Evolutionary conservation across 257 asterid species (phyloP).

Genomic region (Penstemon davidsonii): DNA sequence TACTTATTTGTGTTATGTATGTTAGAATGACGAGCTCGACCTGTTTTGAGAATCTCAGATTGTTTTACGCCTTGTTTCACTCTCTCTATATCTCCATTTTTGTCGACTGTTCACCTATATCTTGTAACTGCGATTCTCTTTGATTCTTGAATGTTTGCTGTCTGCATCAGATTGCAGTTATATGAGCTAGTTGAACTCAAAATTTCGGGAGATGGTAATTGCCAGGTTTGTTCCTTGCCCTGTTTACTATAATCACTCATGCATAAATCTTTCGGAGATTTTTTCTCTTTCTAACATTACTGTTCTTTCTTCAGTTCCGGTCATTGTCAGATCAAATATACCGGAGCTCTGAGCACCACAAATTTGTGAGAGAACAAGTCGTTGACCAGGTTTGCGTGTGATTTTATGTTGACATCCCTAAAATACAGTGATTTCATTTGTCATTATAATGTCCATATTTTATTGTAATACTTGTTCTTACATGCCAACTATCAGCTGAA

Average conservation of each 20-base stretch:
- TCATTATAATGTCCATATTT: not conserved
- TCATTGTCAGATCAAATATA: constrained; percentile 69
- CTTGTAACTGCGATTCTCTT: not conserved
- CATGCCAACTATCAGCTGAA: constrained; percentile 54
- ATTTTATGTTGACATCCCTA: not conserved
- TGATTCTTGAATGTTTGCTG: constrained; percentile 11
- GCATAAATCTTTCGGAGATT: not conserved
- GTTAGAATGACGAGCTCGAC: not conserved
- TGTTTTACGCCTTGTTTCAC: not conserved
- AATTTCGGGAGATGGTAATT: constrained; percentile 69
- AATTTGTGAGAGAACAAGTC: constrained; percentile 55
- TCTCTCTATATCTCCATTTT: not conserved
- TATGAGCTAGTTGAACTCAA: constrained; percentile 59
- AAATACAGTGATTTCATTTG: not conserved
- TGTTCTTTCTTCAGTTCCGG: constrained; percentile 41
- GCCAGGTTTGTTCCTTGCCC: constrained; percentile 48
- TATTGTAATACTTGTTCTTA: constrained; percentile 20
- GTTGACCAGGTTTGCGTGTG: constrained; percentile 44
- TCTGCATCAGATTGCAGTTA: constrained; percentile 45
- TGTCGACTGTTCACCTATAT: not conserved
- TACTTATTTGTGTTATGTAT: not conserved
- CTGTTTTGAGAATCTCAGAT: not conserved
- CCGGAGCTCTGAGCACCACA: constrained; percentile 59
- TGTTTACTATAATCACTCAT: not conserved
- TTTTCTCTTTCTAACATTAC: not conserved